Evolutionary conservation across 2,329 filamentous ascomycete species (phyloP), one percentile per base, ranked within the genome.

Genomic region (Cytospora piceae): DNA sequence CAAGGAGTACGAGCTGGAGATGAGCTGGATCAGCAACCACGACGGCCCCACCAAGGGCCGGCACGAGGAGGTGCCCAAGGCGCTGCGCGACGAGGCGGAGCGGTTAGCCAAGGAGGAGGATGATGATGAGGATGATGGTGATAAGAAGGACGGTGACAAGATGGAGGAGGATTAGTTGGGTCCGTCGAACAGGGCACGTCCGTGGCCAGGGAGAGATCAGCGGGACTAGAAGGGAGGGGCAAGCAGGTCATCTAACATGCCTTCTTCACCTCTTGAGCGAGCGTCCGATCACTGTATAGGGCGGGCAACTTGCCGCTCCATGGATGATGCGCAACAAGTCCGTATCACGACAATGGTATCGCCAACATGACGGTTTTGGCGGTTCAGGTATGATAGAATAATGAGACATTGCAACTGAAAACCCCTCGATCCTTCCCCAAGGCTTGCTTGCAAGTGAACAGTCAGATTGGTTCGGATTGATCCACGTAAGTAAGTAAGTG

Each of bases 1-100:
- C 81, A 99, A 99, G 85, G 95, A 98, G 71, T 99, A 98, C 75
- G 95, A 99, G 87, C 84, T 99, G 67, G 95, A 99, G 83, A 96
- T 99, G 93, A 96, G 92, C 67, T 99, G 95, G 95, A 92, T 98
- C 78, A 97, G 93, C 79, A 87, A 85, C 61, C 79, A 88, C 57
- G 87, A 91, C 70, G 94, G 94, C 6, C 93, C 94, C 42, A 98
- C 94, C 69, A 94, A 96, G 82, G 95, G 95, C 69, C 88, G 90
- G 73, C 95, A 99, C 76, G 86, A 94, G 79, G 93, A 96, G 79
- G 95, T 99, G 66, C 95, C 95, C 65, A 94, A 92, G 83, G 91
- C 93, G 71, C 79, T 99, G 73, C 83, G 90, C 66, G 93, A 97
- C 77, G 94, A 98, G 82, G 95, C 95, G 17, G 93, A 97, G 84